phyloP scores from a whole-genome alignment of 2,329 filamentous ascomycete species.

The Escovopsis weberi region DNA sequence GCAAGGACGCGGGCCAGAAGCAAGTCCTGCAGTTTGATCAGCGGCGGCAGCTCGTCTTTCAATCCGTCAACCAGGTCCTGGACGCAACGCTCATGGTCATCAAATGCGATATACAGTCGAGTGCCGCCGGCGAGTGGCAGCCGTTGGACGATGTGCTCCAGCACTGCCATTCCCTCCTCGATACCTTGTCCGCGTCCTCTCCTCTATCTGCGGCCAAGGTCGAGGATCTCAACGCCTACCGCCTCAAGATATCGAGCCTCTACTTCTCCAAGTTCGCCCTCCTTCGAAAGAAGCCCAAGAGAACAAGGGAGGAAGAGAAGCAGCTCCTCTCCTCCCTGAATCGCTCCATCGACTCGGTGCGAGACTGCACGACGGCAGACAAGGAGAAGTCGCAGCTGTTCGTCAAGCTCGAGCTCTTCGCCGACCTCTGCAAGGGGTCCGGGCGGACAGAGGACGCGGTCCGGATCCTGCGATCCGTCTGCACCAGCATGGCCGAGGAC shows the following conservation, averaged over 20 bases:
- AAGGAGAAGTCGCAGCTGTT: slow-evolving; percentile 44
- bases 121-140: slow-evolving; percentile 34
- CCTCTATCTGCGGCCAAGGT: slow-evolving; percentile 14
- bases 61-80: slow-evolving; percentile 40
- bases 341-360: slow-evolving; percentile 48
- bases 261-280: slow-evolving; percentile 51
- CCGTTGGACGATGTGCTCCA: slow-evolving; percentile 40
- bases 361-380: slow-evolving; percentile 36
- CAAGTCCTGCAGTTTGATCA: slow-evolving; percentile 47
- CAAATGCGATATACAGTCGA: slow-evolving; percentile 35
- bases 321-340: slow-evolving; percentile 41
- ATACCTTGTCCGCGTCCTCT: slow-evolving; percentile 30
- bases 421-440: slow-evolving; percentile 40
- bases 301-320: slow-evolving; percentile 21
- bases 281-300: slow-evolving; percentile 29
- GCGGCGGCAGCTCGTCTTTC: slow-evolving; percentile 36
- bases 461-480: slow-evolving; percentile 43
- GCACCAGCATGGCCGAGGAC: slow-evolving; percentile 44
- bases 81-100: slow-evolving; percentile 44
- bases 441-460: slow-evolving; percentile 43
- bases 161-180: slow-evolving; percentile 39
- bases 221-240: slow-evolving; percentile 29
- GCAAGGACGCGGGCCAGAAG: slow-evolving; percentile 36
- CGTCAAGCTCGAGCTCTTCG: slow-evolving; percentile 52
- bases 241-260: slow-evolving; percentile 55